These are phyloP conservation scores for Dichomitus squalens DNA, from an alignment of 1,284 basidiomycete genomes.

Conservation along the genomic window DNA sequence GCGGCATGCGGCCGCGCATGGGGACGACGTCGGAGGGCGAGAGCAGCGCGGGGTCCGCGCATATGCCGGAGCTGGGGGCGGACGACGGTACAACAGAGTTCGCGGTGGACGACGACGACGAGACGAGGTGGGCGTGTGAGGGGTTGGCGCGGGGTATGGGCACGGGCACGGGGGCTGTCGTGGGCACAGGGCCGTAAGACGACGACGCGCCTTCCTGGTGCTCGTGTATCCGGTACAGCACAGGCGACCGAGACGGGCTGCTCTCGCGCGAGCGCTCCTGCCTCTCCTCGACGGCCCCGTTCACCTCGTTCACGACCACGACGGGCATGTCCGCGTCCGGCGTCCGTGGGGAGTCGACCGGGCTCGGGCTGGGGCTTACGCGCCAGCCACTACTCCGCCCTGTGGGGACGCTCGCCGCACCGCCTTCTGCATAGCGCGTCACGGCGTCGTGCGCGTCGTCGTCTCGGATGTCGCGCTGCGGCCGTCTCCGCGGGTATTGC, in stretches of 20 bases:
- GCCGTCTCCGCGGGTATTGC: conserved; percentile 17
- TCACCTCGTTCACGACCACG: conserved; percentile 37
- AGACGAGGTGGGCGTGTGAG: conserved; percentile 18
- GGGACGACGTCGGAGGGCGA: conserved; percentile 28
- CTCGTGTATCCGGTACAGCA: conserved; percentile 9
- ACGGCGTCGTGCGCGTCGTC: conserved; percentile 20
- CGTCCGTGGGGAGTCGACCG: conserved; percentile 13
- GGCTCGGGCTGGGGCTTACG: conserved; percentile 8
- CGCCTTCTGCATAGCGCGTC: conserved; percentile 28
- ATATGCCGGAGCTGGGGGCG: conserved; percentile 11
- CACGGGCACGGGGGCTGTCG: conserved; percentile 14
- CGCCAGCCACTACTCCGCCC: conserved; percentile 30
- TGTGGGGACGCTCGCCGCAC: conserved; percentile 27
- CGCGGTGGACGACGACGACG: conserved; percentile 14
- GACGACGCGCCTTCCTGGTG: conserved; percentile 6
- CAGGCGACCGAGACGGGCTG: conserved; percentile 25
- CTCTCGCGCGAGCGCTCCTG: conserved; percentile 32
- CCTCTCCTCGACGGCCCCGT: conserved; percentile 37
- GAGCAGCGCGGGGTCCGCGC: conserved; percentile 27
- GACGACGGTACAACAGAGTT: conserved; percentile 17
- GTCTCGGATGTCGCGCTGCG: conserved; percentile 20
- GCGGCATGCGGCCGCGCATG: conserved; percentile 29
- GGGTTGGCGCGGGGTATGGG: conserved; percentile 25
- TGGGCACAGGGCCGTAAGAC: conserved; percentile 5
- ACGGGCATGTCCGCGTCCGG: conserved; percentile 30